Percentiles rank a stretch among this genome's conserved stretches.
These are phyloP conservation scores for Firmiana major DNA, from an alignment of 345 rosid species.

Conservation along the genomic window DNA sequence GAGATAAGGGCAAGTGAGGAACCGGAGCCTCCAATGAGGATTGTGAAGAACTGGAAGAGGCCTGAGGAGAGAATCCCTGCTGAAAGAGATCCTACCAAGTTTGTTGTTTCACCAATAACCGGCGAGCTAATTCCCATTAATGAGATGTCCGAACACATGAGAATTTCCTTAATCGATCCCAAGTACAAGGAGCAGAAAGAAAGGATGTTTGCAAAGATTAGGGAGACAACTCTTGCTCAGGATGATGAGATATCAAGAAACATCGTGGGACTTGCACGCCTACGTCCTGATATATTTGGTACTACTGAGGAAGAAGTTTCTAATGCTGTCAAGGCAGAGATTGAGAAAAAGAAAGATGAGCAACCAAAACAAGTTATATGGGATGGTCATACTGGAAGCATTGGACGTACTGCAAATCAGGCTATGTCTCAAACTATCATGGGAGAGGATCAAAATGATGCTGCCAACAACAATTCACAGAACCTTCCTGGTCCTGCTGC, in stretches of 20 bases:
- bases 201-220: constrained; percentile 90
- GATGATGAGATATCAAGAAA: constrained; percentile 91
- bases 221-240: constrained; percentile 87
- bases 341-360: constrained; percentile 90
- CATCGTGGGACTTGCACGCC: constrained; percentile 80
- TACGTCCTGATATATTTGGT: constrained; percentile 91
- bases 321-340: constrained; percentile 90
- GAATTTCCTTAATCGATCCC: constrained; percentile 87
- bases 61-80: constrained; percentile 81
- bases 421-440: constrained; percentile 63
- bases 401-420: constrained; percentile 87
- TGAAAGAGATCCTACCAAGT: constrained; percentile 77
- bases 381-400: constrained; percentile 94
- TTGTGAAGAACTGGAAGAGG: constrained; percentile 91
- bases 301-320: constrained; percentile 96
- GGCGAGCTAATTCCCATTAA: constrained; percentile 84
- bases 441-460: constrained; percentile 59
- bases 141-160: constrained; percentile 94
- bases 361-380: constrained; percentile 90
- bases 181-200: constrained; percentile 94
- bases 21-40: constrained; percentile 78
- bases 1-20: constrained; percentile 40
- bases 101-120: constrained; percentile 79
- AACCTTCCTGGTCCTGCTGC: constrained; percentile 85
- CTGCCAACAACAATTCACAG: constrained; percentile 33